Percentiles rank a stretch among this genome's conserved stretches.
phyloP scores from a whole-genome alignment of 306 rosid genomes.

The Erythrophleum fordii region DNA sequence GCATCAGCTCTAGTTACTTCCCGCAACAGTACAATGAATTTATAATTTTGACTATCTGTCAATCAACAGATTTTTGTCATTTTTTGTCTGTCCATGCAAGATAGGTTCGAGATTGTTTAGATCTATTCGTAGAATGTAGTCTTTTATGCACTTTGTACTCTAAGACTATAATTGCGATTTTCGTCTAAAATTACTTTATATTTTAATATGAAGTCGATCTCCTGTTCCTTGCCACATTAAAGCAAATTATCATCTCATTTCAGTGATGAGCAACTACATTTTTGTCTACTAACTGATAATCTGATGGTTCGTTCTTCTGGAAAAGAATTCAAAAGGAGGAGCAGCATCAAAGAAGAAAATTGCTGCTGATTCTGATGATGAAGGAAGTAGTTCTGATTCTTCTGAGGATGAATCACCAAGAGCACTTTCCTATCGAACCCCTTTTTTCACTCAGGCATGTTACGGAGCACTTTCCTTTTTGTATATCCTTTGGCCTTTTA shows the following conservation, averaged over 20 bases:
- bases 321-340: slow-evolving; percentile 56
- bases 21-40: background rate
- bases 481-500: background rate
- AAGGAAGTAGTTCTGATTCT: slow-evolving; percentile 75
- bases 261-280: slow-evolving; percentile 1
- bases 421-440: slow-evolving; percentile 73
- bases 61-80: background rate
- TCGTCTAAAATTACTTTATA: background rate
- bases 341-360: slow-evolving; percentile 70
- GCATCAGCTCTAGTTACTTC: background rate
- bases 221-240: background rate
- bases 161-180: slow-evolving; percentile 5
- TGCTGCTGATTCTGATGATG: slow-evolving; percentile 61
- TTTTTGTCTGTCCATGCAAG: background rate
- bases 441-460: slow-evolving; percentile 84
- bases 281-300: background rate
- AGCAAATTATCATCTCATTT: background rate
- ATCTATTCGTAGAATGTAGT: slow-evolving; percentile 3
- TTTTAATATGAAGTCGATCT: slow-evolving; percentile 6
- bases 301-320: slow-evolving; percentile 48
- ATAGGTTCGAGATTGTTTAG: background rate
- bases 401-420: slow-evolving; percentile 75
- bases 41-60: background rate
- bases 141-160: background rate
- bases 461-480: background rate